These are phyloP conservation scores for Biscutella laevigata DNA, from an alignment of 441 rosid genomes.

Conservation along the genomic window DNA sequence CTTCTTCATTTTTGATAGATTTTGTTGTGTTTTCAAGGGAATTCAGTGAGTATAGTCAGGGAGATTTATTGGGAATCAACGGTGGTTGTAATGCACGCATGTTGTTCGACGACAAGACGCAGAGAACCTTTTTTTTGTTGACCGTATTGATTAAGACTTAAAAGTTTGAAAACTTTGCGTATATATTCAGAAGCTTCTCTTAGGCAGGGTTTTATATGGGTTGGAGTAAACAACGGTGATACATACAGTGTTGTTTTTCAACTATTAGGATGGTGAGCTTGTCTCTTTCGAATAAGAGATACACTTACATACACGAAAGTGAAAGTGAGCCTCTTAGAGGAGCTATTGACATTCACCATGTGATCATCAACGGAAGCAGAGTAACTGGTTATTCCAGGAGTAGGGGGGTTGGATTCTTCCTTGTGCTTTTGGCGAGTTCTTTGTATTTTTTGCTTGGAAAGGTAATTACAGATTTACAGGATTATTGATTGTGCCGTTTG, in stretches of 20 bases:
- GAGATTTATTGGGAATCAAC: neutral
- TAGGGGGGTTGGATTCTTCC: constrained; percentile 26
- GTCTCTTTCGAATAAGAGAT: constrained; percentile 33
- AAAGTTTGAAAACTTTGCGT: neutral
- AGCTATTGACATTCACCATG: constrained; percentile 54
- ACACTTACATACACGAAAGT: constrained; percentile 36
- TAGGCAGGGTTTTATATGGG: neutral
- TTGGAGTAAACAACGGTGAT: constrained; percentile 12
- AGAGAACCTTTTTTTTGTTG: neutral
- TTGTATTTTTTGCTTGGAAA: constrained; percentile 32
- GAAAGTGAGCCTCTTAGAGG: constrained; percentile 31
- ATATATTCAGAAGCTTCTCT: constrained; percentile 11
- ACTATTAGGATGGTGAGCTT: constrained; percentile 40
- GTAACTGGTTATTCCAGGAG: constrained; percentile 17
- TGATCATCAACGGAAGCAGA: constrained; percentile 38
- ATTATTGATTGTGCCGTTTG: neutral
- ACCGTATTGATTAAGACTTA: neutral
- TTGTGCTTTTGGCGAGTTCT: constrained; percentile 29
- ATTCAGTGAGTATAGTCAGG: neutral
- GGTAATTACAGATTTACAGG: constrained; percentile 27
- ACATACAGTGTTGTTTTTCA: neutral
- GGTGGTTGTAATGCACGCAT: constrained; percentile 5
- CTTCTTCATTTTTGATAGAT: neutral
- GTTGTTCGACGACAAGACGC: constrained; percentile 22
- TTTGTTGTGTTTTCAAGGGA: neutral